Evolutionary conservation across 2,329 filamentous ascomycete species (phyloP).

Genomic region (Alternaria gansuensis): DNA sequence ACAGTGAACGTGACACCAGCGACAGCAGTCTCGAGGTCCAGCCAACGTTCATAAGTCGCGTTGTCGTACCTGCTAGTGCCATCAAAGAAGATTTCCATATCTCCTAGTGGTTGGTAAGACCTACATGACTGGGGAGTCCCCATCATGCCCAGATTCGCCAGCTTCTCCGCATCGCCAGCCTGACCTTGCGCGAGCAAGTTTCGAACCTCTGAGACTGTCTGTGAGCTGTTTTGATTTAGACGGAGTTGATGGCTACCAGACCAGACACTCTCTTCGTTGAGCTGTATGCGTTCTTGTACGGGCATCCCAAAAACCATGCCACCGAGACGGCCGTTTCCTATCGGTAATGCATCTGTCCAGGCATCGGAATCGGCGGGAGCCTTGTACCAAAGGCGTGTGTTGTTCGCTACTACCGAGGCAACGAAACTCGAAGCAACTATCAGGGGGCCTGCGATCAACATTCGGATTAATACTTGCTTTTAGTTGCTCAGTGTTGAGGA

Average conservation of each 20-base stretch:
- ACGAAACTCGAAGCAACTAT: not conserved
- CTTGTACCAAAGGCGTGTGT: constrained; percentile 16
- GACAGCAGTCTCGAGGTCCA: constrained; percentile 1
- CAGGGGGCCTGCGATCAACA: constrained; percentile 1
- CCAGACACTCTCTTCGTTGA: constrained; percentile 59
- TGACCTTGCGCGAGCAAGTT: constrained; percentile 7
- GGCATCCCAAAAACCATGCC: constrained; percentile 59
- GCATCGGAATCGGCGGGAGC: constrained; percentile 4
- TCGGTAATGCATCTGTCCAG: constrained; percentile 57
- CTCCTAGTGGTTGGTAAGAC: constrained; percentile 12
- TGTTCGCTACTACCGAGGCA: constrained; percentile 1
- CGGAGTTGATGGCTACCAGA: constrained; percentile 53
- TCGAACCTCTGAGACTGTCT: constrained; percentile 12
- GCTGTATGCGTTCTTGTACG: constrained; percentile 55
- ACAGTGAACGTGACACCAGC: constrained; percentile 7
- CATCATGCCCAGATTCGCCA: constrained; percentile 19
- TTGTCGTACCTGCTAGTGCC: constrained; percentile 8
- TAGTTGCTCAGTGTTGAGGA: not conserved
- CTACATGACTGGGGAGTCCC: constrained; percentile 12
- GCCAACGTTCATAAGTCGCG: constrained; percentile 11
- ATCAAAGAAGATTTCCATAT: constrained; percentile 16
- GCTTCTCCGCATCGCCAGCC: constrained; percentile 10
- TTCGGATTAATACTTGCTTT: not conserved
- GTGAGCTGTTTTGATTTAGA: constrained; percentile 25
- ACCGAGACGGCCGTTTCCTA: constrained; percentile 61